A percentile compares a stretch with the other conserved stretches of the same genome.
Conservation (phyloP, 2,329 filamentous ascomycete genomes). For the Septoria petroselini region DNA sequence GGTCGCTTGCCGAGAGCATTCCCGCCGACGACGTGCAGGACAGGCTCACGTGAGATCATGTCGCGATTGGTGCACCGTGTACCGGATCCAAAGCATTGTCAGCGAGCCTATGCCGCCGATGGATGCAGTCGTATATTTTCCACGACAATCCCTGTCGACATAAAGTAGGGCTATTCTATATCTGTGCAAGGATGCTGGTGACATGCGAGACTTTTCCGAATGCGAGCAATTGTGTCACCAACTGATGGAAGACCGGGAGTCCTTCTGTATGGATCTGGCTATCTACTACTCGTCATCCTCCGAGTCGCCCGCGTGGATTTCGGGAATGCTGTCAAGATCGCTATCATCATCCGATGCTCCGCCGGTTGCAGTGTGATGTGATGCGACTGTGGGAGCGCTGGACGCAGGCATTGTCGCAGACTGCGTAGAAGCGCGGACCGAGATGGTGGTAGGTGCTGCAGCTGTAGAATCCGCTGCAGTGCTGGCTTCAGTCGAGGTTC, state of each 20-base stretch:
- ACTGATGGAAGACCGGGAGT: too few relatives aligned
- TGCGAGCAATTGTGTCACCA: not conserved
- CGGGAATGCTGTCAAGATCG: constrained; percentile 38
- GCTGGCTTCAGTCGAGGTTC: constrained; percentile 22
- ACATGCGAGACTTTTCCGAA: not conserved
- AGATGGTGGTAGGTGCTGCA: not conserved
- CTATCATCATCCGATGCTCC: constrained; percentile 31
- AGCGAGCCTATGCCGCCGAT: constrained; percentile 5
- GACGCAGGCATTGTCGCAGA: constrained; percentile 5
- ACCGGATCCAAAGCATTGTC: not conserved
- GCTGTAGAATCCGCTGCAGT: not conserved
- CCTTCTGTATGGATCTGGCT: too few relatives aligned
- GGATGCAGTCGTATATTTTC: constrained; percentile 1
- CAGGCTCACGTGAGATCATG: not conserved
- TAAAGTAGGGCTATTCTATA: constrained; percentile 6
- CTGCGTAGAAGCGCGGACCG: not conserved
- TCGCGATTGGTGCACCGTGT: not conserved
- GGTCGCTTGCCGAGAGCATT: too few relatives aligned
- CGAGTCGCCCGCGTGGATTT: constrained; percentile 8
- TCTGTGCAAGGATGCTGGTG: not conserved
- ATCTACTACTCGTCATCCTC: constrained; percentile 7
- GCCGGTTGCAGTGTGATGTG: constrained; percentile 17
- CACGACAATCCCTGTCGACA: not conserved
- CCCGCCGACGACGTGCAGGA: not conserved
- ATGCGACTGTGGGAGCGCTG: constrained; percentile 10